Percentiles rank a stretch among this genome's conserved stretches.
Conservation (phyloP, 2,329 filamentous ascomycete species). For the Spiromastix sp. region DNA sequence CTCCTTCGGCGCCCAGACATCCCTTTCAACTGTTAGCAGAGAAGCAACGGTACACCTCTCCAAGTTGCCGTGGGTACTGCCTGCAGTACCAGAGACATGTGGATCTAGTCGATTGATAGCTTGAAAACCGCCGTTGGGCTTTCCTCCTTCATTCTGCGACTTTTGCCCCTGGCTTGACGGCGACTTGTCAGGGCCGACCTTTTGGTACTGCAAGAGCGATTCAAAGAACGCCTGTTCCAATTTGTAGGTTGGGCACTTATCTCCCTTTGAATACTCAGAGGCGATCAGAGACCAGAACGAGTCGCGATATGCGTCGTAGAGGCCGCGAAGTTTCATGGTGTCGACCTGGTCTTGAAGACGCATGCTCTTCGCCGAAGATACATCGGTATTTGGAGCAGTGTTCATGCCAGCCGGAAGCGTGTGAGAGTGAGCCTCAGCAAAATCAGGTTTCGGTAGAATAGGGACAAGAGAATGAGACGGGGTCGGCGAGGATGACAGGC, state of each 20-base stretch:
- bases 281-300: conserved; percentile 66
- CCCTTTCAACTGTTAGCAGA: conserved; percentile 14
- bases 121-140: conserved; percentile 10
- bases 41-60: conserved; percentile 18
- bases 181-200: conserved; percentile 7
- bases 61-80: conserved; percentile 8
- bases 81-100: conserved; percentile 3
- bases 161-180: conserved; percentile 16
- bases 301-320: conserved; percentile 60
- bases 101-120: conserved; percentile 10
- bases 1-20: conserved; percentile 10
- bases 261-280: conserved; percentile 47
- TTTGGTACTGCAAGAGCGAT: conserved; percentile 5
- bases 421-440: conserved; percentile 34
- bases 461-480: conserved; percentile 19
- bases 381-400: conserved; percentile 48
- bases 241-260: conserved; percentile 10
- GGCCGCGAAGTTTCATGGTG: conserved; percentile 54
- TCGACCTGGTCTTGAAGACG: conserved; percentile 41
- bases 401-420: conserved; percentile 14
- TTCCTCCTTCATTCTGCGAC: conserved; percentile 9
- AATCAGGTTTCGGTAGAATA: conserved; percentile 22
- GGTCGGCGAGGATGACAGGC: conserved; percentile 7
- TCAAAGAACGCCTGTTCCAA: conserved; percentile 17
- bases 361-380: conserved; percentile 23